These are phyloP conservation scores for Monosporascus ibericus DNA, from an alignment of 2,329 filamentous ascomycete genomes.

Conservation along the genomic window DNA sequence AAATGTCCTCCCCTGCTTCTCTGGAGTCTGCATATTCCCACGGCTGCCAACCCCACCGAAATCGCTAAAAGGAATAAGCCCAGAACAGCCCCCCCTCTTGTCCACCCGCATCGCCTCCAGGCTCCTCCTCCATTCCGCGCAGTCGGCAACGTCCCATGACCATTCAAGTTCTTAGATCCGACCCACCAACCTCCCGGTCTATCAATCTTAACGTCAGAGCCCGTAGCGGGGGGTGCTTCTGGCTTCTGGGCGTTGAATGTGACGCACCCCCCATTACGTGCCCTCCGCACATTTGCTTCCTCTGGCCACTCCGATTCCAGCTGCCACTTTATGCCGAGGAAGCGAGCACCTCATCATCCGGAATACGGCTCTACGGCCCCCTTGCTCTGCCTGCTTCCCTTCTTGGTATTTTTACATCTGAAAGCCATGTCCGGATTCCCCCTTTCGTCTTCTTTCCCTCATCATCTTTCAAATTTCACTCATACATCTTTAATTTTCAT, in stretches of 20 bases:
- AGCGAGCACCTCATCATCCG: not conserved
- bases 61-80: no score
- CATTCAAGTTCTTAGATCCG: no score
- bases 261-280: not conserved
- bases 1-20: no score
- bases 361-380: not conserved
- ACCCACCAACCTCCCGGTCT: no score
- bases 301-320: not conserved
- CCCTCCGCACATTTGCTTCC: not conserved
- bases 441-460: not conserved
- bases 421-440: not conserved
- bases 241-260: not conserved
- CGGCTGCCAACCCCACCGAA: no score
- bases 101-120: no score
- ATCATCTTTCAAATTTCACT: not conserved
- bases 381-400: not conserved
- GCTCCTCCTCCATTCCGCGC: no score
- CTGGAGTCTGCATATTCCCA: no score
- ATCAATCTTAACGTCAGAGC: not conserved
- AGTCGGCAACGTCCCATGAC: no score
- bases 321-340: not conserved
- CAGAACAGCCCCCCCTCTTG: no score
- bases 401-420: not conserved
- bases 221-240: not conserved
- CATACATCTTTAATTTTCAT: not conserved